Evolutionary conservation across 169 alveolate genomes (phyloP), one percentile per base, ranked within the genome.

Genomic region (Cryptosporidium viatorum): DNA sequence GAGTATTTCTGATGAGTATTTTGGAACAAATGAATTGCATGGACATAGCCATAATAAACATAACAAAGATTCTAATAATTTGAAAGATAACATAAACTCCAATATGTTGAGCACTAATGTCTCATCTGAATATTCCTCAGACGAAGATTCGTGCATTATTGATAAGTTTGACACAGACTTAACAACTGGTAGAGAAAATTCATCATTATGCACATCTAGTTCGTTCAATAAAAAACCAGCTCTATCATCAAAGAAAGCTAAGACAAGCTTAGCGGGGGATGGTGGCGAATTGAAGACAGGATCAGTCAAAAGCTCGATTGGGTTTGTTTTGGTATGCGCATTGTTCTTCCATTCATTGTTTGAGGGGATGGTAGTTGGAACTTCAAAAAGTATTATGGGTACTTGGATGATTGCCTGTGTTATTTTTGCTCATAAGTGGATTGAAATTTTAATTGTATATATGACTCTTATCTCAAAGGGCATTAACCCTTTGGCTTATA

Each of bases 341-440:
- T 26, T 80, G 12, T 59, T 80, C 62, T 62, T 80, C 69, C 89
- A 80, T 50, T 80, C 89, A 3, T 16, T 80, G 62, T 80, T 80
- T 80, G 89, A 80, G 18, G 89, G 89, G 7, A 80, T 80, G 89
- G 35, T 80, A 23, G 89, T 80, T 62, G 89, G 89, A 59, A 80
- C 75, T 23, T 80, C 89, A 23, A 80, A 39, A 43, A 62, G 33
- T 8, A 50, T 80, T 35, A n/a, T 41, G 59, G 75, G 68, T 1
- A 80, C 75, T 29, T 80, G 89, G 89, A 52, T 80, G 26, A 29
- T 65, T 26, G 62, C 89, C 14, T 14, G 69, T 23, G 89, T 80
- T 26, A 65, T 80, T 23, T 59, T 80, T 80, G 89, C 89, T n/a
- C 89, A 80, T 62, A 80, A 80, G 43, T 80, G 89, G 89, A 80